Percentiles rank a stretch among this genome's conserved stretches.
Evolutionary conservation across 345 rosid species (phyloP).

Genomic region (Gynandropsis gynandra): DNA sequence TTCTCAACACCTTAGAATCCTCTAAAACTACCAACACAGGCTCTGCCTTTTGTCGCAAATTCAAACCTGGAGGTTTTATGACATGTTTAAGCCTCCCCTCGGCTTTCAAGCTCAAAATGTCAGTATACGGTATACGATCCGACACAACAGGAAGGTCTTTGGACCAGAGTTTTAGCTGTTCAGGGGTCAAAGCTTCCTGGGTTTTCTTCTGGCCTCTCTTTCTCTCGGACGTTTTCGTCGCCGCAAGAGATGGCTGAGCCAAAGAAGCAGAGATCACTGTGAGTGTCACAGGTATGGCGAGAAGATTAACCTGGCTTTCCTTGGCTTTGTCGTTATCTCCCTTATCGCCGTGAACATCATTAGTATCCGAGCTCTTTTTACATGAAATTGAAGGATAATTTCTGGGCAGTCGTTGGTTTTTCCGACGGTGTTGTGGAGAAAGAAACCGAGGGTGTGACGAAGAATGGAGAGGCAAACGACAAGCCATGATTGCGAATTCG

Average conservation of each 20-base stretch:
- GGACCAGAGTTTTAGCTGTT: conserved; percentile 72
- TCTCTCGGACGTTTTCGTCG: conserved; percentile 40
- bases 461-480: conserved; percentile 36
- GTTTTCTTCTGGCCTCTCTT: conserved; percentile 49
- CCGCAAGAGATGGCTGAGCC: conserved; percentile 36
- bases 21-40: conserved; percentile 73
- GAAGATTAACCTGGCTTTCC: conserved; percentile 35
- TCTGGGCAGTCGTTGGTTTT: conserved; percentile 18
- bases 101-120: conserved; percentile 45
- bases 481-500: conserved; percentile 30
- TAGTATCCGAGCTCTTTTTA: conserved; percentile 23
- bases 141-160: conserved; percentile 60
- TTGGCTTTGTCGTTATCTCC: conserved; percentile 23
- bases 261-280: conserved; percentile 57
- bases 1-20: conserved; percentile 70
- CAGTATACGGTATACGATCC: conserved; percentile 65
- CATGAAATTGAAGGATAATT: conserved; percentile 32
- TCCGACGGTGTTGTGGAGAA: conserved; percentile 22
- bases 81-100: conserved; percentile 69
- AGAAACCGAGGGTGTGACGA: conserved; percentile 24
- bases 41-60: conserved; percentile 42
- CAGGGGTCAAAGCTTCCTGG: conserved; percentile 52
- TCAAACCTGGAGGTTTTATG: conserved; percentile 51
- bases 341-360: conserved; percentile 10
- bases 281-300: conserved; percentile 59